Base-by-base conservation (phyloP, 352 stramenopile species). In the Phytophthora idaei region DNA sequence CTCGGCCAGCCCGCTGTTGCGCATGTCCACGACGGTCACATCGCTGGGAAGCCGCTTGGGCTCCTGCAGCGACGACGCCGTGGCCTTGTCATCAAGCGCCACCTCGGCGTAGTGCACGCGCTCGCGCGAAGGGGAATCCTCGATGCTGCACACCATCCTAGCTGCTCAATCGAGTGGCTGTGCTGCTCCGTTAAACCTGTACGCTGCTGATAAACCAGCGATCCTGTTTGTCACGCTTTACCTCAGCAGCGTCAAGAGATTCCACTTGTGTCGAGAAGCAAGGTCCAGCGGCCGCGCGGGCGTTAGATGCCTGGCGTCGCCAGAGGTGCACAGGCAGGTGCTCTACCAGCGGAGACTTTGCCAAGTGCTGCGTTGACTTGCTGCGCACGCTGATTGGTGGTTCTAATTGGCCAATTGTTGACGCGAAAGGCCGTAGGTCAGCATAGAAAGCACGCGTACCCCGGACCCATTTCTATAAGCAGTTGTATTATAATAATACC, bases 81-180 rank as follows among this genome's bases (percentile, higher is more conserved):
- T 41, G 52, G 41, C 54, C 53, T 76, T 74, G 27, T 83, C 80
- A 48, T 74, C 67, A 41, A 92, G 70, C 42, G 72, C 69, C 42
- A 90, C 83, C 70, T 92, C 79, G 14, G 83, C 78, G 64, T 89
- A 90, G 57, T 87, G 75, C 54, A 79, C 67, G 41, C 28, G 55
- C 28, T 76, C 60, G 34, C 49, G 52, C 50, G 44, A 66, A 41
- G 60, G 32, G n/a, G 57, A 55, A 46, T 73, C 59, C 53, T 77
- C 66, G 51, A 73, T 74, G 69, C 75, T 86, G 72, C 71, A 83
- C 47, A 78, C 73, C 76, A 85, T 88, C 44, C n/a, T 9, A 17
- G 36, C 36, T 42, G 36, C 36, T 42, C 36, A 42, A 46, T 46
- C 0, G 21, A 21, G 49, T 56, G 34, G 31, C 36, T 42, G 36